phyloP scores from a whole-genome alignment of 1,284 basidiomycete species.

The Apiotrichum brassicae region DNA sequence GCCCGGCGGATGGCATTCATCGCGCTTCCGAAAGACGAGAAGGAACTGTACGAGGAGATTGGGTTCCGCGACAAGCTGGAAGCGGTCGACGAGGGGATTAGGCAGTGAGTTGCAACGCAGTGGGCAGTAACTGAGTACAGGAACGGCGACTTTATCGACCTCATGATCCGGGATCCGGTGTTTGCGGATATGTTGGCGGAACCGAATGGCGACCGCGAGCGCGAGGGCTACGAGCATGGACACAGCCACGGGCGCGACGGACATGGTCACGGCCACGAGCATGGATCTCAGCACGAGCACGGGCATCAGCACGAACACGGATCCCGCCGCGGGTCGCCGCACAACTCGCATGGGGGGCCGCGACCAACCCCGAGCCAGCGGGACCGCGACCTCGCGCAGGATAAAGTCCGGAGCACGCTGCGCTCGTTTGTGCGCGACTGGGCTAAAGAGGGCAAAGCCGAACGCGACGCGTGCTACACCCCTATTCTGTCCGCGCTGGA shows the following conservation, averaged over 20 bases:
- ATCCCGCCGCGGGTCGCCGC: neutral
- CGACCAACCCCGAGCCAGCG: slow-evolving; percentile 16
- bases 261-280: slow-evolving; percentile 15
- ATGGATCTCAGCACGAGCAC: slow-evolving; percentile 14
- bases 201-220: slow-evolving; percentile 9
- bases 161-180: slow-evolving; percentile 42
- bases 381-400: slow-evolving; percentile 32
- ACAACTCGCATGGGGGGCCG: slow-evolving; percentile 6
- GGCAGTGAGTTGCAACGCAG: slow-evolving; percentile 25
- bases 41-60: slow-evolving; percentile 32
- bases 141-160: slow-evolving; percentile 46
- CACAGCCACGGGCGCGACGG: slow-evolving; percentile 21
- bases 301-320: slow-evolving; percentile 11
- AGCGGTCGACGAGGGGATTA: slow-evolving; percentile 46
- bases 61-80: slow-evolving; percentile 46
- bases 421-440: slow-evolving; percentile 89
- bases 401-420: slow-evolving; percentile 79
- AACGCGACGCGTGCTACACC: slow-evolving; percentile 68
- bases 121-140: slow-evolving; percentile 15
- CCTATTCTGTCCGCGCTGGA: slow-evolving; percentile 72
- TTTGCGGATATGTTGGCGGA: slow-evolving; percentile 39
- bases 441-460: slow-evolving; percentile 68
- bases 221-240: slow-evolving; percentile 16
- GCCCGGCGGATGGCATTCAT: slow-evolving; percentile 42
- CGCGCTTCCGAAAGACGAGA: slow-evolving; percentile 34